Conservation (phyloP, 768 basidiomycete genomes). For the Podaxis pistillaris region DNA sequence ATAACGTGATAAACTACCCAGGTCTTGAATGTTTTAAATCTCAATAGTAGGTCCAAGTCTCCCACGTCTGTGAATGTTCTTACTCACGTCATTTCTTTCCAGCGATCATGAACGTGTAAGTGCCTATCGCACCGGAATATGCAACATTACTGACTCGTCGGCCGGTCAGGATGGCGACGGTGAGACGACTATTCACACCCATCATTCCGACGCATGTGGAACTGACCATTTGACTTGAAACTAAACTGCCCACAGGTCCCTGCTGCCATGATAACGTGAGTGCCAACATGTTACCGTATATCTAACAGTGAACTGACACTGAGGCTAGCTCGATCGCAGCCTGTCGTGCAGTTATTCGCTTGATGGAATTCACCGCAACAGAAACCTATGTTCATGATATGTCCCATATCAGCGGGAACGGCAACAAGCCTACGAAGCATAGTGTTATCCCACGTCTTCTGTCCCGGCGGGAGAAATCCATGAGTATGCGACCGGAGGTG, state of each 20-base stretch:
- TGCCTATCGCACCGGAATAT: constrained; percentile 16
- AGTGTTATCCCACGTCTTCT: constrained; percentile 22
- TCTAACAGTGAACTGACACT: constrained; percentile 4
- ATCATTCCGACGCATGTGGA: not conserved
- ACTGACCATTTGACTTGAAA: constrained; percentile 12
- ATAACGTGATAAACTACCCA: constrained; percentile 6
- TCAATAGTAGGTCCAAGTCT: constrained; percentile 47
- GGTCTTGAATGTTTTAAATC: constrained; percentile 58
- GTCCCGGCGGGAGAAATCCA: constrained; percentile 29
- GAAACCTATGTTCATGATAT: constrained; percentile 49
- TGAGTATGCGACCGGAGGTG: constrained; percentile 42
- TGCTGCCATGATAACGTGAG: constrained; percentile 63
- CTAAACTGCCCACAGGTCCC: constrained; percentile 41
- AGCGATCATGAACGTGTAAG: constrained; percentile 67
- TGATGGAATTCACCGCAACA: constrained; percentile 51
- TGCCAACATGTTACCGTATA: constrained; percentile 1
- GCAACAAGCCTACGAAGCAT: constrained; percentile 30
- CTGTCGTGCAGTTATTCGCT: constrained; percentile 65
- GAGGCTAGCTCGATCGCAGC: constrained; percentile 53
- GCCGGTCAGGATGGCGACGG: constrained; percentile 48
- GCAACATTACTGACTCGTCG: constrained; percentile 4
- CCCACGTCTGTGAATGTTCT: not conserved
- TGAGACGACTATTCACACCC: constrained; percentile 24
- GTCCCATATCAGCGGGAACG: constrained; percentile 27
- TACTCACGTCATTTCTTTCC: constrained; percentile 12